Evolutionary conservation across 1,284 basidiomycete species (phyloP), one percentile per base, ranked within the genome.

Genomic region (Violaceomyces palustris): DNA sequence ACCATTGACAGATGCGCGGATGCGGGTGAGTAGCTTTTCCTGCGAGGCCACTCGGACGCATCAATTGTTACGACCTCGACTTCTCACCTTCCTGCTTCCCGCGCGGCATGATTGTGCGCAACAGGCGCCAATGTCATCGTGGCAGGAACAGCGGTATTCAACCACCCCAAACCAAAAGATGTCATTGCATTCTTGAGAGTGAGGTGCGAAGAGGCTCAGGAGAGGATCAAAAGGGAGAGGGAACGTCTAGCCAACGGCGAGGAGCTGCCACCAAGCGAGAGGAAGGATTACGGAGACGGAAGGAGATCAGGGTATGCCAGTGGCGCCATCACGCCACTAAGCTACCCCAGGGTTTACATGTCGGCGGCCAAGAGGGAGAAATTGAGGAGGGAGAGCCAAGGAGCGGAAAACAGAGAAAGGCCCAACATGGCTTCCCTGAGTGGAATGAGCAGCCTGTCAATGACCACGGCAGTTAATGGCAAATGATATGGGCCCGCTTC

Each of bases 61-160:
- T 28, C 14, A 5, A 6, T n/a, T 47, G 10, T n/a, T 17, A 29
- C 17, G 12, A 32, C 22, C 10, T n/a, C n/a, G n/a, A n/a, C n/a
- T n/a, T n/a, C n/a, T n/a, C n/a, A n/a, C n/a, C n/a, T n/a, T n/a
- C n/a, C n/a, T n/a, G n/a, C n/a, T n/a, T n/a, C n/a, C n/a, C n/a
- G n/a, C n/a, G n/a, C n/a, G n/a, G n/a, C n/a, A n/a, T 7, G 31
- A 38, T n/a, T n/a, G n/a, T n/a, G n/a, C n/a, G n/a, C n/a, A n/a
- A n/a, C n/a, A n/a, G 66, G 61, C 5, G 54, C 90, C 73, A 99
- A 99, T 72, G 91, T 99, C 55, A 90, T 98, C 56, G 94, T 99
- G 11, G 93, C 94, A 8, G 94, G 94, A 15, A 97, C 91, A 7
- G 92, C 94, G 11, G 86, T 98, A 62, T 98, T 98, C 71, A 83